Conservation (phyloP, 2,329 filamentous ascomycete species). For the Chalara sp. region DNA sequence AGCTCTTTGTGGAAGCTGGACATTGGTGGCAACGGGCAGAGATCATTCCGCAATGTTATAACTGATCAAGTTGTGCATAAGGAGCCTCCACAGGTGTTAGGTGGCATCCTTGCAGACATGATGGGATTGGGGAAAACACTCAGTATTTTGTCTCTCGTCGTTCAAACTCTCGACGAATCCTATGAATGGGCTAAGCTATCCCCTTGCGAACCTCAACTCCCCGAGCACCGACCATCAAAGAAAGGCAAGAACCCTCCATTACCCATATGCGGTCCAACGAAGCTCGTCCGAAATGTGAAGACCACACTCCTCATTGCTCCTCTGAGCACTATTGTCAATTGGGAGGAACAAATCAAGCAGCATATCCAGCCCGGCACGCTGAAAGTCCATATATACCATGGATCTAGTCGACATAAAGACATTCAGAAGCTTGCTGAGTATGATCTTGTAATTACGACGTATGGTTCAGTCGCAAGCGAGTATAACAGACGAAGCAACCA, state of each 20-base stretch:
- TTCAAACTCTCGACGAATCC: conserved; percentile 57
- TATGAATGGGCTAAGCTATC: conserved; percentile 49
- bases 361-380: conserved; percentile 63
- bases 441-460: conserved; percentile 88
- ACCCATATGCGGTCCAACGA: conserved; percentile 26
- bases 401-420: conserved; percentile 66
- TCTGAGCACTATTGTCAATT: conserved; percentile 86
- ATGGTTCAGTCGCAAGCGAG: conserved; percentile 80
- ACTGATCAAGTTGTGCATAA: conserved; percentile 59
- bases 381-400: conserved; percentile 81
- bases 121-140: conserved; percentile 87
- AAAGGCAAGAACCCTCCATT: conserved; percentile 22
- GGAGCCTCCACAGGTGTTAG: conserved; percentile 59
- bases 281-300: conserved; percentile 60
- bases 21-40: conserved; percentile 47
- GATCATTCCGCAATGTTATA: conserved; percentile 75
- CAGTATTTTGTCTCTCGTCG: conserved; percentile 74
- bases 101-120: conserved; percentile 76
- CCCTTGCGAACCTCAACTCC: conserved; percentile 32
- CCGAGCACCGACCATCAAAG: conserved; percentile 21
- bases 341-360: conserved; percentile 84
- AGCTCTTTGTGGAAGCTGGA: conserved; percentile 73
- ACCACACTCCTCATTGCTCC: conserved; percentile 84
- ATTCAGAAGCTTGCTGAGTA: conserved; percentile 60
- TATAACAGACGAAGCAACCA: conserved; percentile 55